Conservation (phyloP, 768 basidiomycete species). For the Suillus americanus region DNA sequence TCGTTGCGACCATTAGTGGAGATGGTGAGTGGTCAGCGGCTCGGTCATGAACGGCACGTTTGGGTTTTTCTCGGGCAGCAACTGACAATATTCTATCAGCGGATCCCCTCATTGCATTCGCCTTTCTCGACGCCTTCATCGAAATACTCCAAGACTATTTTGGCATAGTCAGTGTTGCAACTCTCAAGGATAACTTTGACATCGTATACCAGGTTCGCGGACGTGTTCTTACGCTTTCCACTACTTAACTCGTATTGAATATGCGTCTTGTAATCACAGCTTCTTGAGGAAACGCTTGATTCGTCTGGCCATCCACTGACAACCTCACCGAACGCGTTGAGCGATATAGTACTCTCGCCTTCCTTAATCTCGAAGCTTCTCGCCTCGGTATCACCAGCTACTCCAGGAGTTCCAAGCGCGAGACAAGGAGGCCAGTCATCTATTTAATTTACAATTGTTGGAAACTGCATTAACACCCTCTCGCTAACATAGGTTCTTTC, state of each 20-base stretch:
- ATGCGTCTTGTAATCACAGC: constrained; percentile 39
- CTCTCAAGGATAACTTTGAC: constrained; percentile 90
- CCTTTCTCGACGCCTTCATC: constrained; percentile 83
- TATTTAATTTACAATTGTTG: background rate
- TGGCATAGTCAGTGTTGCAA: constrained; percentile 76
- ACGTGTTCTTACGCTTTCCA: background rate
- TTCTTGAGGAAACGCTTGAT: constrained; percentile 94
- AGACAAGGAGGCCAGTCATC: constrained; percentile 27
- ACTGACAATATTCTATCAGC: constrained; percentile 42
- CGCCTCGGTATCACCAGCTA: constrained; percentile 31
- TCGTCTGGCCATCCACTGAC: constrained; percentile 91
- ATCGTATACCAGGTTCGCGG: constrained; percentile 83
- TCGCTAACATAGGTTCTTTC: constrained; percentile 19
- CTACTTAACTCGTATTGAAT: background rate
- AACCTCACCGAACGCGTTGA: constrained; percentile 84
- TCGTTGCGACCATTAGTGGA: constrained; percentile 80
- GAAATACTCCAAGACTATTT: constrained; percentile 87
- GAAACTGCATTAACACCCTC: background rate
- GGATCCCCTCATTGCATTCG: constrained; percentile 87
- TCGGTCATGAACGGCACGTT: background rate
- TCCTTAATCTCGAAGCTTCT: constrained; percentile 78
- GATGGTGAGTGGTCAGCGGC: constrained; percentile 60
- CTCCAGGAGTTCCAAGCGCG: constrained; percentile 22
- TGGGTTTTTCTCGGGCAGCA: background rate
- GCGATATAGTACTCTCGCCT: constrained; percentile 92